Conservation (phyloP, 192 early-diverging fungal species). For the Umbelopsis ramanniana region DNA sequence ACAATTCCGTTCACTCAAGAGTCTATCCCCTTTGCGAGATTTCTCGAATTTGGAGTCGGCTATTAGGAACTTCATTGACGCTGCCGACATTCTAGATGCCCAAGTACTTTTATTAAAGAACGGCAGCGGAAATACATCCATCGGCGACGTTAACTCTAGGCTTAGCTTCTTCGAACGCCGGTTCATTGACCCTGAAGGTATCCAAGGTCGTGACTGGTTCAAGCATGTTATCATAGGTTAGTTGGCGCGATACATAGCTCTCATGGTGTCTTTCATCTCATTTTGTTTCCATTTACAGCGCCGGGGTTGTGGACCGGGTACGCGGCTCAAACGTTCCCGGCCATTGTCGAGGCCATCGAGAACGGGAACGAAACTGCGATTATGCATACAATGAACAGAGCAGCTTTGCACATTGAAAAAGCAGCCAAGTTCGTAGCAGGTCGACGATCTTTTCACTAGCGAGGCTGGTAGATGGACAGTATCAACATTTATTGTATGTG, state of each 20-base stretch:
- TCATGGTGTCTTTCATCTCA: background rate
- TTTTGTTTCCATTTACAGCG: slow-evolving; percentile 12
- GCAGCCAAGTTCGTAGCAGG: slow-evolving; percentile 22
- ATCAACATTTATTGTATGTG: slow-evolving; percentile 20
- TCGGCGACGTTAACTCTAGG: slow-evolving; percentile 50
- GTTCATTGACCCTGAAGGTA: slow-evolving; percentile 60
- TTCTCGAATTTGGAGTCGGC: slow-evolving; percentile 24
- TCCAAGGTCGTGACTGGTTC: slow-evolving; percentile 61
- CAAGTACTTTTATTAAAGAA: slow-evolving; percentile 45
- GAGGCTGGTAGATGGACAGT: background rate
- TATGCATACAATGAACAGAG: slow-evolving; percentile 24
- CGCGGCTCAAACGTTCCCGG: slow-evolving; percentile 54
- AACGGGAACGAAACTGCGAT: background rate
- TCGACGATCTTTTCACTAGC: too few relatives aligned
- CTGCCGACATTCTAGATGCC: slow-evolving; percentile 37
- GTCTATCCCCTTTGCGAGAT: background rate
- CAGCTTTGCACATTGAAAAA: slow-evolving; percentile 20
- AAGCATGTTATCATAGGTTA: slow-evolving; percentile 55
- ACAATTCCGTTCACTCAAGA: slow-evolving; percentile 39
- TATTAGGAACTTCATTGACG: slow-evolving; percentile 3
- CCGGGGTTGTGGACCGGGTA: slow-evolving; percentile 60
- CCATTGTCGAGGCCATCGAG: slow-evolving; percentile 52
- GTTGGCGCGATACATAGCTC: background rate
- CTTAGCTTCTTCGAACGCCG: slow-evolving; percentile 52
- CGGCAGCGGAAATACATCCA: slow-evolving; percentile 3